A percentile compares a stretch with the other conserved stretches of the same genome.
Conservation (phyloP, 2,329 filamentous ascomycete species). For the Fusarium brevicatenulatum region DNA sequence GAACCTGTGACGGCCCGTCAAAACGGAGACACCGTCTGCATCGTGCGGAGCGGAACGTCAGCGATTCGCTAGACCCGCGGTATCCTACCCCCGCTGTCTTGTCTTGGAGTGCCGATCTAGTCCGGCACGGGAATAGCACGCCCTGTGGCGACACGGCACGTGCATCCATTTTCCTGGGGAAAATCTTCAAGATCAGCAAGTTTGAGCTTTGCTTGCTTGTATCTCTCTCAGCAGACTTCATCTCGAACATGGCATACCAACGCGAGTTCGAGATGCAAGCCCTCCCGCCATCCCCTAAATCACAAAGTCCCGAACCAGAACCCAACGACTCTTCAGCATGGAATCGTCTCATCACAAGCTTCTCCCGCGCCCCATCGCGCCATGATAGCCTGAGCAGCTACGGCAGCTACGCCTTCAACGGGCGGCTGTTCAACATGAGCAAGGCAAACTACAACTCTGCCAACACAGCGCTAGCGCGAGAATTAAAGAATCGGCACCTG, state of each 20-base stretch:
- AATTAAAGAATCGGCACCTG: conserved; percentile 78
- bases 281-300: conserved; percentile 5
- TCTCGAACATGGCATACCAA: conserved; percentile 38
- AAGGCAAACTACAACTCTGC: conserved; percentile 77
- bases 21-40: conserved; percentile 1
- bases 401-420: conserved; percentile 16
- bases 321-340: background rate
- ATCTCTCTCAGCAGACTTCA: background rate
- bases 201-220: background rate
- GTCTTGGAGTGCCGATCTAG: background rate
- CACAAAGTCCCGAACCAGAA: background rate
- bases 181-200: background rate
- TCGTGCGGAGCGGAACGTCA: background rate
- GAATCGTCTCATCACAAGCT: conserved; percentile 22
- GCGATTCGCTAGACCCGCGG: conserved; percentile 1
- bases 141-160: conserved; percentile 14
- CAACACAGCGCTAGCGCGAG: conserved; percentile 76
- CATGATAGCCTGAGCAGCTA: conserved; percentile 22
- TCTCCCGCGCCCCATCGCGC: conserved; percentile 24
- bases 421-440: conserved; percentile 61
- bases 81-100: background rate
- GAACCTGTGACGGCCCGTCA: background rate
- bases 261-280: conserved; percentile 35
- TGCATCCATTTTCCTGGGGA: conserved; percentile 13
- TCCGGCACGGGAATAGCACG: background rate